phyloP scores from a whole-genome alignment of 2,329 filamentous ascomycete species.

The Alternaria burnsii region DNA sequence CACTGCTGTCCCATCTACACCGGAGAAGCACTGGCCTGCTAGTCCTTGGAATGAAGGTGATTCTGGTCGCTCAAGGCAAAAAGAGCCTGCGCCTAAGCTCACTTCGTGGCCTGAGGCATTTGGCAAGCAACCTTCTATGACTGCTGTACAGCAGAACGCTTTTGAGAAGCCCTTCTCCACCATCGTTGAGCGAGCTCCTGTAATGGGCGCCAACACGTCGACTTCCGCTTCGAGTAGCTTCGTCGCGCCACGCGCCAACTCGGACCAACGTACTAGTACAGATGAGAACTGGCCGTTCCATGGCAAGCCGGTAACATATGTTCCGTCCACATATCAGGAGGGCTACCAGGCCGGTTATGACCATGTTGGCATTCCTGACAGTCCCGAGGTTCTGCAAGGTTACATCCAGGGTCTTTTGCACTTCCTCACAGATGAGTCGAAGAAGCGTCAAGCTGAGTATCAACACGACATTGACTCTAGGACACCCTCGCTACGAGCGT shows the following conservation, averaged over 20 bases:
- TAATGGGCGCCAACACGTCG: constrained; percentile 7
- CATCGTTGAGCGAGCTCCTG: constrained; percentile 17
- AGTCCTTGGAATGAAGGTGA: constrained; percentile 48
- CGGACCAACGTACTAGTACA: constrained; percentile 28
- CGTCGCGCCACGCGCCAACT: constrained; percentile 17
- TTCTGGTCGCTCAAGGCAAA: constrained; percentile 28
- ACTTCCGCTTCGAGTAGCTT: constrained; percentile 25
- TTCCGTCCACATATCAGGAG: constrained; percentile 49
- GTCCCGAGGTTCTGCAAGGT: constrained; percentile 44
- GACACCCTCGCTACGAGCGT: constrained; percentile 38
- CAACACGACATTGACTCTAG: constrained; percentile 22
- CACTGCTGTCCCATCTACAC: constrained; percentile 38
- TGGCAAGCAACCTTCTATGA: constrained; percentile 31
- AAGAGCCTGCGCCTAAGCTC: constrained; percentile 36
- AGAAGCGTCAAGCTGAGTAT: constrained; percentile 26
- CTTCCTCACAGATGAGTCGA: constrained; percentile 40
- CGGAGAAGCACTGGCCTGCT: constrained; percentile 48
- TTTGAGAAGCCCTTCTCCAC: constrained; percentile 9
- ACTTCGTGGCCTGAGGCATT: constrained; percentile 45
- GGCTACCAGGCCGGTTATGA: constrained; percentile 50
- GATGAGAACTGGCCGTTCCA: constrained; percentile 36
- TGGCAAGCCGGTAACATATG: constrained; percentile 29
- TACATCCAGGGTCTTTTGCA: constrained; percentile 44
- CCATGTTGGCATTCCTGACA: constrained; percentile 45
- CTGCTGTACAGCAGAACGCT: constrained; percentile 27